Evolutionary conservation across 1,284 basidiomycete genomes (phyloP), one percentile per base, ranked within the genome.

Genomic region (Apiotrichum gracile): DNA sequence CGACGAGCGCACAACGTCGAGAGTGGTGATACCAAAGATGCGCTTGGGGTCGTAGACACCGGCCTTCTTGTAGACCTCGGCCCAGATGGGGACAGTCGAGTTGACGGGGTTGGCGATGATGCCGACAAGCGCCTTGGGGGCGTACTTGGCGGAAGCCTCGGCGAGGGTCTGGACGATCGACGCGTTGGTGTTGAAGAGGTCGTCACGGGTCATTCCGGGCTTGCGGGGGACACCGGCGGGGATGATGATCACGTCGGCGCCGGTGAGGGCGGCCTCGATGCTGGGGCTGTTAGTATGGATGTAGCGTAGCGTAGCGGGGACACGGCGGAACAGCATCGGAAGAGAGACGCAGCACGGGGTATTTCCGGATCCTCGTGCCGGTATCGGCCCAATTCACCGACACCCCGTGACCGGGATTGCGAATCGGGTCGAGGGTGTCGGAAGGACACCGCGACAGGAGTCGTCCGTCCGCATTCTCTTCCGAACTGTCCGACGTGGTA

Each of bases 201-300:
- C 71, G 62, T 76, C 73, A 64, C 74, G 69, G 68, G 76, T 79
- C 80, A 82, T 81, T 56, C 90, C 90, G 67, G 91, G 91, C 79
- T 98, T 98, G 66, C 96, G 83, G 57, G 96, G 94, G 12, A 97
- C 86, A 78, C 96, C 94, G 65, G 94, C 96, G 57, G 96, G 96
- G 74, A 98, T 97, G 65, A 98, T 83, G 67, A 98, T 85, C 61
- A 97, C 72, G 63, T 97, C 84, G 42, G 91, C 91, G 56, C 87
- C 90, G 52, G 81, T 83, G 68, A 98, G 82, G 39, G 84, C 83
- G 75, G 87, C 87, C 76, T 85, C 83, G 60, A 97, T 81, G 52
- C 90, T 91, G 65, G 86, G 5, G 14, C 2, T 33, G 65, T 90
- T 81, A 61, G 82, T 78, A 45, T 24, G 25, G n/a, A n/a, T n/a